These are phyloP conservation scores for Xylaria acuta DNA, from an alignment of 495 filamentous ascomycete genomes.

Conservation along the genomic window DNA sequence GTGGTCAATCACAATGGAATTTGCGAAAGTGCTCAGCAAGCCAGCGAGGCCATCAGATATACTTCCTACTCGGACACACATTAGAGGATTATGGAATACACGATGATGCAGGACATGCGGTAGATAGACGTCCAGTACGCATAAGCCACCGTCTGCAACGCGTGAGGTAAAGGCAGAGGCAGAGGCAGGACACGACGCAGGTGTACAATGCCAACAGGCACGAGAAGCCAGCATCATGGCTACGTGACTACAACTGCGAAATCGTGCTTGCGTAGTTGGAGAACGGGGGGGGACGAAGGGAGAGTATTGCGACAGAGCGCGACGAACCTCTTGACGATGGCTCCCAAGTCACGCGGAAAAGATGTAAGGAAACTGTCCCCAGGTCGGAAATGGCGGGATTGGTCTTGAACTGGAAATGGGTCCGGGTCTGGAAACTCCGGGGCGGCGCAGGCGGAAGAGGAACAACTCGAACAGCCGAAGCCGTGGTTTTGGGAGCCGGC, in stretches of 20 bases:
- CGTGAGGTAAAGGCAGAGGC: background rate
- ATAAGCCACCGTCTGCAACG: slow-evolving; percentile 4
- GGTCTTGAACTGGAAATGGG: background rate
- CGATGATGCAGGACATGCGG: slow-evolving; percentile 1
- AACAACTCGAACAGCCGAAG: slow-evolving; percentile 42
- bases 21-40: slow-evolving; percentile 10
- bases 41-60: slow-evolving; percentile 17
- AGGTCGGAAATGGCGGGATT: background rate
- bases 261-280: background rate
- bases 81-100: slow-evolving; percentile 26
- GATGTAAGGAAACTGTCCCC: background rate
- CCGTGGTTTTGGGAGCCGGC: slow-evolving; percentile 30
- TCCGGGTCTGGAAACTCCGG: background rate
- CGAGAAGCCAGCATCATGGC: background rate
- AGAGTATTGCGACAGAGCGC: slow-evolving; percentile 13
- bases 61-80: slow-evolving; percentile 25
- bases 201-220: background rate
- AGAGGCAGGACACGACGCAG: background rate
- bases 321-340: slow-evolving; percentile 27
- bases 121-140: background rate
- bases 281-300: background rate
- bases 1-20: slow-evolving; percentile 19
- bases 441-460: slow-evolving; percentile 36
- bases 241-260: background rate
- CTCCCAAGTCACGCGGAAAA: background rate